These are phyloP conservation scores for Sarcodon aspratus DNA, from an alignment of 768 basidiomycete species.

Conservation along the genomic window DNA sequence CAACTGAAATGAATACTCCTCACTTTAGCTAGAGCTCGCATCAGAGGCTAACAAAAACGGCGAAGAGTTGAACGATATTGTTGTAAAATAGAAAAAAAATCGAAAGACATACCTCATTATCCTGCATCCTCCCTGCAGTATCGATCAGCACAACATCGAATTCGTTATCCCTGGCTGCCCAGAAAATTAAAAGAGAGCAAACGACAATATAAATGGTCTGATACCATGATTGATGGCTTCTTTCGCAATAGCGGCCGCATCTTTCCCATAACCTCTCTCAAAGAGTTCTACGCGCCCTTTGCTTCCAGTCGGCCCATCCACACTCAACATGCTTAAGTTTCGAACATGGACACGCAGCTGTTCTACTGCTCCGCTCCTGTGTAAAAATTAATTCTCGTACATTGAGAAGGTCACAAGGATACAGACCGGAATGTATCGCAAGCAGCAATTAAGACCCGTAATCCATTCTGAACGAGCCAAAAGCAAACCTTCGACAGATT, in stretches of 20 bases:
- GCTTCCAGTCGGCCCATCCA: conserved; percentile 53
- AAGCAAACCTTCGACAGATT: conserved; percentile 98
- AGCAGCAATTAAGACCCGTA: conserved; percentile 91
- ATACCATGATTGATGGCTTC: conserved; percentile 88
- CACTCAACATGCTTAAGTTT: conserved; percentile 78
- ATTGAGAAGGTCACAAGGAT: background rate
- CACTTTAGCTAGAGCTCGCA: conserved; percentile 96
- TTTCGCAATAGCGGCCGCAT: conserved; percentile 95
- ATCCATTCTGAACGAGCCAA: conserved; percentile 94
- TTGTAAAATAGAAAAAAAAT: background rate
- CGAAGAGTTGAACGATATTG: conserved; percentile 4
- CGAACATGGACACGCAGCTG: conserved; percentile 94
- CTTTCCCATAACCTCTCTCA: conserved; percentile 96
- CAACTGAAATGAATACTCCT: conserved; percentile 3
- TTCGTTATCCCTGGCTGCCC: conserved; percentile 69
- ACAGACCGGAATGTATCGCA: conserved; percentile 91
- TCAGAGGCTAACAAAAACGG: conserved; percentile 55
- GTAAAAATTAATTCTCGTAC: background rate
- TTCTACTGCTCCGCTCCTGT: conserved; percentile 91
- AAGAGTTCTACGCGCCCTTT: conserved; percentile 84
- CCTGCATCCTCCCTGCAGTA: conserved; percentile 98
- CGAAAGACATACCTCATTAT: conserved; percentile 69
- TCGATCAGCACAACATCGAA: conserved; percentile 98
- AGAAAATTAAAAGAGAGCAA: background rate
- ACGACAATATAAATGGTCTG: conserved; percentile 7